Conservation (phyloP, 306 rosid species). For the Vigna nakashimae region DNA sequence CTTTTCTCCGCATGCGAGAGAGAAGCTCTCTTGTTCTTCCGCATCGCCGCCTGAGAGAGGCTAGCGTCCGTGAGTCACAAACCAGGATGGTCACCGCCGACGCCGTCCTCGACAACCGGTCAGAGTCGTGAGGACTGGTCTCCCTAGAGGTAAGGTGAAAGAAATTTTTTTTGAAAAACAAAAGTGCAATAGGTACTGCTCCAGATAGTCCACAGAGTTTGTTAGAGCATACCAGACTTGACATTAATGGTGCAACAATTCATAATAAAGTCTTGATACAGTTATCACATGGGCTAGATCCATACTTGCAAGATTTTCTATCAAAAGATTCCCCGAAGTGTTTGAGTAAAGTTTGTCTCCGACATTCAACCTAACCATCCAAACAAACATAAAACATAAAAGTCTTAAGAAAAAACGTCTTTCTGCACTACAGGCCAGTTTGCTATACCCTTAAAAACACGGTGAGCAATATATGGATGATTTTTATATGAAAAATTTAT, state of each 20-base stretch:
- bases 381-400: conserved; percentile 27
- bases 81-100: no score
- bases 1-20: no score
- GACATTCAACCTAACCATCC: conserved; percentile 67
- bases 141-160: conserved; percentile 3
- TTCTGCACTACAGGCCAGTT: conserved; percentile 9
- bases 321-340: conserved; percentile 91
- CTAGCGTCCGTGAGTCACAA: no score
- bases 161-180: conserved; percentile 1
- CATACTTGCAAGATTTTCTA: conserved; percentile 71
- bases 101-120: no score
- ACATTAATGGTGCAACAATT: conserved; percentile 41
- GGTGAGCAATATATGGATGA: background rate
- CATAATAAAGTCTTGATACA: conserved; percentile 66
- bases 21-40: no score
- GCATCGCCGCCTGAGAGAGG: no score
- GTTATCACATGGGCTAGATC: conserved; percentile 88
- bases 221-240: conserved; percentile 28
- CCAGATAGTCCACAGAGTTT: conserved; percentile 19
- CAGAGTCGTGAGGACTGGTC: no score
- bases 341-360: conserved; percentile 81
- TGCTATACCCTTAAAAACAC: conserved; percentile 9
- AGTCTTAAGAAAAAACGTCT: background rate
- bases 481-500: background rate
- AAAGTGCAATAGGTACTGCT: background rate